phyloP scores from a whole-genome alignment of 192 early-diverging fungal genomes.

The Coemansia sp. region DNA sequence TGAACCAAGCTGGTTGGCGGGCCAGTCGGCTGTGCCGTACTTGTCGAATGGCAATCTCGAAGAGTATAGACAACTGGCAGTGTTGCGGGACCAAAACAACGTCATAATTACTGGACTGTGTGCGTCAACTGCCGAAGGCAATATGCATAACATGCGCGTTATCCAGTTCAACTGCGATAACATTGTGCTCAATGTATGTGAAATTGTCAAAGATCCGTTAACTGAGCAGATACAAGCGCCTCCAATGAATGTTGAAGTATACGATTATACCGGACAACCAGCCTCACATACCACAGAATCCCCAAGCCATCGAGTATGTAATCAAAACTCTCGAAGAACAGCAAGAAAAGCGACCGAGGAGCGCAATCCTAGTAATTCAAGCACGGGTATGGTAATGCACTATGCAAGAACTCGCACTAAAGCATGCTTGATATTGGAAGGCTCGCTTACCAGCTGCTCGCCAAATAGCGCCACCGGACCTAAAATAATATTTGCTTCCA shows the following conservation, averaged over 20 bases:
- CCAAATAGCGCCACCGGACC: conserved; percentile 12
- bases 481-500: conserved; percentile 30
- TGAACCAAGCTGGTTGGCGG: conserved; percentile 13
- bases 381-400: background rate
- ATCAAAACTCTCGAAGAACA: too few species aligned
- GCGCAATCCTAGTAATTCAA: background rate
- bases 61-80: conserved; percentile 10
- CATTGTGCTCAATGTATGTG: conserved; percentile 20
- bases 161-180: conserved; percentile 33
- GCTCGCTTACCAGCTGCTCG: background rate
- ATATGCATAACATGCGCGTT: conserved; percentile 4
- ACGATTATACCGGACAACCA: background rate
- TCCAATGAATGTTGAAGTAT: background rate
- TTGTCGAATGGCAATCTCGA: conserved; percentile 6
- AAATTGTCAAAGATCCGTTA: background rate
- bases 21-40: conserved; percentile 6
- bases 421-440: conserved; percentile 31
- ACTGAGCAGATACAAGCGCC: background rate
- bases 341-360: too few species aligned
- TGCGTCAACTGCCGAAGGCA: background rate
- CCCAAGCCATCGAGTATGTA: too few species aligned
- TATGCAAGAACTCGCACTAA: conserved; percentile 8
- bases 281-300: too few species aligned
- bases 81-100: conserved; percentile 1
- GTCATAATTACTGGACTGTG: conserved; percentile 5